Base-by-base conservation (phyloP, 345 rosid genomes). In the Mallotus nudiflorus region DNA sequence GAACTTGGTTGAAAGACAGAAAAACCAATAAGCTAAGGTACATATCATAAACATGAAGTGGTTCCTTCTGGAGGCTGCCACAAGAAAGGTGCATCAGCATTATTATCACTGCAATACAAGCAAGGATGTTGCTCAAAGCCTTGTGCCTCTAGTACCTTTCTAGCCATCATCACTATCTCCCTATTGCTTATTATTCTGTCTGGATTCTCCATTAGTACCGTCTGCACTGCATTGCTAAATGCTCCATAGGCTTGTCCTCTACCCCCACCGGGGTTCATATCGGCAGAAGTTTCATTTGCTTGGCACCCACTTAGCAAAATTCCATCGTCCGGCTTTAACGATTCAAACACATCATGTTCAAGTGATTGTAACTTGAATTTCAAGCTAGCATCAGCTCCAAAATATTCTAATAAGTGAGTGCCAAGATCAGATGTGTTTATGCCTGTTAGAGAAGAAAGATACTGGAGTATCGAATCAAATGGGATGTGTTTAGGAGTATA, bases 221-320 rank as follows among this genome's bases (percentile, higher is more conserved):
- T 71, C 37, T 86, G 85, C 33, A 90, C 78, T 24, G 96, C 90
- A 56, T 89, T 78, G 73, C 92, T 92, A 75, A 92, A 87, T 24
- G 98, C 96, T 13, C 92, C 96, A 15, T 28, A 82, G 4, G 98
- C 87, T 76, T 88, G 84, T 25, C 88, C 88, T 0, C 73, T 87
- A 0, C 75, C 78, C 0, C 67, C 78, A 0, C 37, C 19, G 0
- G 78, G 81, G 67, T 39, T 83, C 72, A 89, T 84, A 68, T 91
- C 98, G 1, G 92, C 97, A 14, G 91, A 90, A 8, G 89, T 88
- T 80, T 90, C 98, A 61, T 87, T 80, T 16, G 89, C 87, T 62
- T 89, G 95, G 79, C 98, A 90, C 15, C 98, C 98, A 65, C 96
- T 92, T 48, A 86, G 40, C 65, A 89, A 77, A 70, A 93, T 88